Percentiles rank a stretch among this genome's conserved stretches.
phyloP scores from a whole-genome alignment of 148 eudicot genomes.

The Heliosperma pusillum region DNA sequence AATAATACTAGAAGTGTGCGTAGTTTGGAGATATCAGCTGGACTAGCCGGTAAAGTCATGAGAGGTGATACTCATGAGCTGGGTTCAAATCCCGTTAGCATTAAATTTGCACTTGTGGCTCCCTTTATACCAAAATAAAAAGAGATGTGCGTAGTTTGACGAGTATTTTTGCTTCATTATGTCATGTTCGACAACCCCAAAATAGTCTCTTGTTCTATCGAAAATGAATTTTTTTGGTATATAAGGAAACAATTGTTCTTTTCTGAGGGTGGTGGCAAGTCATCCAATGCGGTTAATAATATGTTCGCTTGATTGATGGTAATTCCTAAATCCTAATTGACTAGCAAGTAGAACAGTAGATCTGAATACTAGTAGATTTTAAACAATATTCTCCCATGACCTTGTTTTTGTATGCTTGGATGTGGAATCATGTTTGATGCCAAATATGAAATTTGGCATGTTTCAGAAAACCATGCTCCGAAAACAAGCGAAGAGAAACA shows the following conservation, averaged over 20 bases:
- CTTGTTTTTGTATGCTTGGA: neutral
- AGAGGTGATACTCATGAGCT: no score
- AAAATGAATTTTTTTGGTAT: neutral
- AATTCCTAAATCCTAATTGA: neutral
- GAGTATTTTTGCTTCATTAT: neutral
- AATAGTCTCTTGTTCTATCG: neutral
- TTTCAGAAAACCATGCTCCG: conserved; percentile 92
- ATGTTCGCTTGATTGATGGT: neutral
- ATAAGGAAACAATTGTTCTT: neutral
- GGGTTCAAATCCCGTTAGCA: no score
- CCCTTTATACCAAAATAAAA: no score
- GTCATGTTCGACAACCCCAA: neutral
- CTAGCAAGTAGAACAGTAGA: neutral
- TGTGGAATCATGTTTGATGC: neutral
- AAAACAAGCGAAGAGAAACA: conserved; percentile 71
- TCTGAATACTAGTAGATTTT: neutral
- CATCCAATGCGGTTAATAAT: neutral
- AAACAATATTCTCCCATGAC: neutral
- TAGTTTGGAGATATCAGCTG: no score
- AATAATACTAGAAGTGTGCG: neutral
- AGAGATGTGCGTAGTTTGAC: neutral
- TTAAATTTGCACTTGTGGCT: no score
- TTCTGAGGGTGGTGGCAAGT: neutral
- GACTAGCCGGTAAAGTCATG: no score
- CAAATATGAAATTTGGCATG: conserved; percentile 3